phyloP scores from a whole-genome alignment of 306 rosid species.

The Alnus rubra region DNA sequence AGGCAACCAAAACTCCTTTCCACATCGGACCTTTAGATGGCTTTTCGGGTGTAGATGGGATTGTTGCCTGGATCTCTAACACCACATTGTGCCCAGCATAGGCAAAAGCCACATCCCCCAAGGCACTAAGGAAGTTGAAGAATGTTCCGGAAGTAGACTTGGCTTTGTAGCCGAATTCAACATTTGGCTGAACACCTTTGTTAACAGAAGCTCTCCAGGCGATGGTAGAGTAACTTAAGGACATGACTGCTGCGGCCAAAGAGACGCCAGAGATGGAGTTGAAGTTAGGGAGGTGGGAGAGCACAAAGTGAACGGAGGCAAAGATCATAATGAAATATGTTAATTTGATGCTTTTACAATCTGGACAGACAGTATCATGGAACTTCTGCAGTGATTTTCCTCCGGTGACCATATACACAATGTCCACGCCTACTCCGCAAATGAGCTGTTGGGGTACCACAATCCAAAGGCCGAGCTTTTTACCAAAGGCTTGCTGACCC shows the following conservation, averaged over 20 bases:
- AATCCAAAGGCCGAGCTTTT: slow-evolving; percentile 69
- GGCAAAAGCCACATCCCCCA: slow-evolving; percentile 72
- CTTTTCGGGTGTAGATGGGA: slow-evolving; percentile 73
- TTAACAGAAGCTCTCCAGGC: slow-evolving; percentile 60
- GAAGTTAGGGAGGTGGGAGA: slow-evolving; percentile 76
- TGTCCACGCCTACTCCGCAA: slow-evolving; percentile 60
- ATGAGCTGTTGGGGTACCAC: slow-evolving; percentile 82
- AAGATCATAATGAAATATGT: slow-evolving; percentile 74
- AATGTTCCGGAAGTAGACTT: slow-evolving; percentile 36
- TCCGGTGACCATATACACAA: slow-evolving; percentile 75
- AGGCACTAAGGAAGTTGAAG: slow-evolving; percentile 57
- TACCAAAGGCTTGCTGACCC: slow-evolving; percentile 77
- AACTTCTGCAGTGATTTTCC: slow-evolving; percentile 48
- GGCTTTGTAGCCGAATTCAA: slow-evolving; percentile 40
- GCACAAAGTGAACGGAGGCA: slow-evolving; percentile 68
- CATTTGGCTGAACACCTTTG: slow-evolving; percentile 56
- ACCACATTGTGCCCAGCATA: slow-evolving; percentile 83
- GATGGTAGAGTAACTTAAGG: slow-evolving; percentile 75
- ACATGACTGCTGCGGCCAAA: slow-evolving; percentile 76
- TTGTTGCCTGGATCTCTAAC: slow-evolving; percentile 84
- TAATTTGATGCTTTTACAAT: slow-evolving; percentile 46
- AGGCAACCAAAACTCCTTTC: slow-evolving; percentile 67
- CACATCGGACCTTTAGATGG: slow-evolving; percentile 85
- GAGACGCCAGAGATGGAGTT: slow-evolving; percentile 68
- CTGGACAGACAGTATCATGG: too few species aligned